A percentile compares a stretch with the other conserved stretches of the same genome.
Conservation (phyloP, 1,284 basidiomycete genomes). For the Ustilago cynodontis region DNA sequence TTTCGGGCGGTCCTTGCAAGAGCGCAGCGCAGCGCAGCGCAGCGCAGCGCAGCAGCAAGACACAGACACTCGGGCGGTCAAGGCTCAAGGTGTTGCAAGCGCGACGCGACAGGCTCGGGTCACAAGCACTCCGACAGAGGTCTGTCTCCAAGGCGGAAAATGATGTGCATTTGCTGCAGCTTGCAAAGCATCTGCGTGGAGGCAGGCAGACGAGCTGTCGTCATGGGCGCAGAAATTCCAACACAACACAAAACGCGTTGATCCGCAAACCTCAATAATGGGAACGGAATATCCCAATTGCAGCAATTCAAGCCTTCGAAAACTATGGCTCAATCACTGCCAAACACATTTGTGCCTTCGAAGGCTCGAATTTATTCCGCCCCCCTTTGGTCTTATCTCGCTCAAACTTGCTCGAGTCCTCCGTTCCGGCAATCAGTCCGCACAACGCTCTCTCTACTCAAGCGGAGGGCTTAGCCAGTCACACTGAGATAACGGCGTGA, state of each 20-base stretch:
- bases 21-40: conserved; percentile 2
- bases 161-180: conserved; percentile 7
- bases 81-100: conserved; percentile 18
- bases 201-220: neutral
- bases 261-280: conserved; percentile 11
- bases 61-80: neutral
- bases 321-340: neutral
- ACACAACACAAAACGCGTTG: conserved; percentile 25
- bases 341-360: conserved; percentile 14
- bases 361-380: neutral
- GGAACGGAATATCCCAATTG: conserved; percentile 20
- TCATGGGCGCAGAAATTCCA: neutral
- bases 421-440: neutral
- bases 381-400: neutral
- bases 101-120: conserved; percentile 21
- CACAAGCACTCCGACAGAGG: conserved; percentile 2
- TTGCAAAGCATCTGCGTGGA: neutral
- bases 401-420: neutral
- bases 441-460: neutral
- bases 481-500: too few relatives aligned
- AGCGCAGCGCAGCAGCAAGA: too few relatives aligned
- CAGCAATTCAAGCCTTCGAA: conserved; percentile 15
- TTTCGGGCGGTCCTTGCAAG: conserved; percentile 17
- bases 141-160: too few relatives aligned
- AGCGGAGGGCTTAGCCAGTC: neutral